These are phyloP conservation scores for Breynia disticha DNA, from an alignment of 441 rosid species.

Conservation along the genomic window DNA sequence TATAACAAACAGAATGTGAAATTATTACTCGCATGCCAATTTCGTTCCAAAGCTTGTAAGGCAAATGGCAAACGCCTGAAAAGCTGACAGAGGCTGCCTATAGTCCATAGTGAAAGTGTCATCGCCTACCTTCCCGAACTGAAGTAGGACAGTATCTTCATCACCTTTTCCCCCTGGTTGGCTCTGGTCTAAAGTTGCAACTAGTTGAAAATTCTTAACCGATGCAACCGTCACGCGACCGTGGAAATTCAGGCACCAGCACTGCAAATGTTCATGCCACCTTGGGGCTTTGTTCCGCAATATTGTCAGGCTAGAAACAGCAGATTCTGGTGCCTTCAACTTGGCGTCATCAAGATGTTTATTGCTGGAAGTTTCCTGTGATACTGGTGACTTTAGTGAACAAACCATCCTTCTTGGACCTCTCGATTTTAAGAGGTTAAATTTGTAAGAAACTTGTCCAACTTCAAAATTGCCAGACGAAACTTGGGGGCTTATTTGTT, in stretches of 20 bases:
- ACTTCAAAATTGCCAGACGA: conserved; percentile 83
- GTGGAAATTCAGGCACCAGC: conserved; percentile 94
- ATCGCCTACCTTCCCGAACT: conserved; percentile 84
- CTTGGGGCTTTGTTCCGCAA: conserved; percentile 82
- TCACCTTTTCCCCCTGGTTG: conserved; percentile 82
- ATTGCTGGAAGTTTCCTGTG: conserved; percentile 24
- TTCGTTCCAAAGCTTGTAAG: conserved; percentile 92
- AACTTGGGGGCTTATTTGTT: conserved; percentile 88
- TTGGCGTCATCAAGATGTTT: conserved; percentile 19
- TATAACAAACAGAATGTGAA: not conserved
- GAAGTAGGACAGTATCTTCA: conserved; percentile 69
- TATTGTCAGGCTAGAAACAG: conserved; percentile 29
- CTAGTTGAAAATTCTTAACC: conserved; percentile 84
- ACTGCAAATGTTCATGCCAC: conserved; percentile 89
- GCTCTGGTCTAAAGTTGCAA: conserved; percentile 62
- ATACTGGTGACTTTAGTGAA: conserved; percentile 41
- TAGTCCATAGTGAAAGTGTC: conserved; percentile 89
- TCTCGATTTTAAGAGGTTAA: conserved; percentile 84
- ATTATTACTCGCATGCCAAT: conserved; percentile 79
- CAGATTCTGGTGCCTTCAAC: conserved; percentile 26
- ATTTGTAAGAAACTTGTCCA: conserved; percentile 80
- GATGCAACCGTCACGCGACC: conserved; percentile 93
- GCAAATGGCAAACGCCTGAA: conserved; percentile 90
- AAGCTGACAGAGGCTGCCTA: conserved; percentile 80
- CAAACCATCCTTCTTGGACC: conserved; percentile 95